These are phyloP conservation scores for Blastobotrys niveus DNA, from an alignment of 1,139 yeast species.

Conservation along the genomic window DNA sequence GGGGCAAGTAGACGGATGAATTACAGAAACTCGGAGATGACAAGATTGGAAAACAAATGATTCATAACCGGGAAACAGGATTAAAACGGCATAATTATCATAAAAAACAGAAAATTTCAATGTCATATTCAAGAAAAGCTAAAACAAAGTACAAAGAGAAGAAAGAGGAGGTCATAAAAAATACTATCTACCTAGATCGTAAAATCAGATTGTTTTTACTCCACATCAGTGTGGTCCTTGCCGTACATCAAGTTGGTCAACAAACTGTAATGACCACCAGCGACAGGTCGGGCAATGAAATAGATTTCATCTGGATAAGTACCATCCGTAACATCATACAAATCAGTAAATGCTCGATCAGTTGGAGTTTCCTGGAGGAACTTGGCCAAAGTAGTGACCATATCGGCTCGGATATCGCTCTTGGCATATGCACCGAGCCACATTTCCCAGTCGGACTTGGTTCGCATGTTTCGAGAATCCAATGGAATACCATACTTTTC, in stretches of 20 bases:
- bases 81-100: no score
- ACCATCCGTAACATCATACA: conserved; percentile 5
- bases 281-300: conserved; percentile 7
- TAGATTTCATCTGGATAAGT: neutral
- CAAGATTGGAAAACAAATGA: no score
- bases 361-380: conserved; percentile 5
- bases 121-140: no score
- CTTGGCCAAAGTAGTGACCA: conserved; percentile 10
- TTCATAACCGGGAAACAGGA: no score
- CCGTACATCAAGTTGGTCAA: conserved; percentile 4
- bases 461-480: conserved; percentile 10
- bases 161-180: no score
- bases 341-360: conserved; percentile 9
- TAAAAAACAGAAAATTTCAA: no score
- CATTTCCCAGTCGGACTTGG: conserved; percentile 13
- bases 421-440: conserved; percentile 9
- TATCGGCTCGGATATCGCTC: neutral
- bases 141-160: no score
- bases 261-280: conserved; percentile 12
- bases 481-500: conserved; percentile 12
- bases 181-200: no score
- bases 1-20: no score
- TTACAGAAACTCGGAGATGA: no score
- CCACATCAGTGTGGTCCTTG: no score
- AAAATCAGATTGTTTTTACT: no score